Conservation (phyloP, 2,329 filamentous ascomycete genomes). For the Pseudovirgaria hyperparasitica region DNA sequence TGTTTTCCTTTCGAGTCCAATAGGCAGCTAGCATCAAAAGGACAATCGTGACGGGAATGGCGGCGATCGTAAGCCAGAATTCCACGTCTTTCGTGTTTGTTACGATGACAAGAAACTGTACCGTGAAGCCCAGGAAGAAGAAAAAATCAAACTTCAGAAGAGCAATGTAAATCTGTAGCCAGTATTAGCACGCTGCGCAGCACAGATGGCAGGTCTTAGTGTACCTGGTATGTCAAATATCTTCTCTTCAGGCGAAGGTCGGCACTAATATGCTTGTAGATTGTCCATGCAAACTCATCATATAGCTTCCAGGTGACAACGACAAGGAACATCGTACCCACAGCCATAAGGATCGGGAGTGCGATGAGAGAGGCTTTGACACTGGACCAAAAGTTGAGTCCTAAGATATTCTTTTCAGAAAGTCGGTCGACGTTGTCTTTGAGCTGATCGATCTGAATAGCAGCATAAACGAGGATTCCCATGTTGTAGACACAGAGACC, state of each 20-base stretch:
- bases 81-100: constrained; percentile 54
- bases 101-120: constrained; percentile 94
- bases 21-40: constrained; percentile 77
- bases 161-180: constrained; percentile 78
- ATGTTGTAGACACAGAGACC: constrained; percentile 88
- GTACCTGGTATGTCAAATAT: constrained; percentile 90
- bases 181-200: constrained; percentile 14
- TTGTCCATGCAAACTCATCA: constrained; percentile 97
- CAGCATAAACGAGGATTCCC: constrained; percentile 82
- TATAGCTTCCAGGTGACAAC: constrained; percentile 90
- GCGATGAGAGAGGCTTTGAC: constrained; percentile 69
- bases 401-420: constrained; percentile 28
- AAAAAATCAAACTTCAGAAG: constrained; percentile 99
- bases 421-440: constrained; percentile 54
- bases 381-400: constrained; percentile 48
- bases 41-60: constrained; percentile 79
- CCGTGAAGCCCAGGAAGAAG: constrained; percentile 97
- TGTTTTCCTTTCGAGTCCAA: constrained; percentile 75
- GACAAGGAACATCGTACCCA: constrained; percentile 59
- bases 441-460: constrained; percentile 88
- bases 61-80: constrained; percentile 74
- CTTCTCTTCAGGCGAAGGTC: constrained; percentile 94
- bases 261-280: constrained; percentile 97
- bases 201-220: constrained; percentile 10
- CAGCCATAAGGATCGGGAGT: constrained; percentile 70